phyloP scores from a whole-genome alignment of 2,329 filamentous ascomycete species.

The Rachicladosporium sp. region DNA sequence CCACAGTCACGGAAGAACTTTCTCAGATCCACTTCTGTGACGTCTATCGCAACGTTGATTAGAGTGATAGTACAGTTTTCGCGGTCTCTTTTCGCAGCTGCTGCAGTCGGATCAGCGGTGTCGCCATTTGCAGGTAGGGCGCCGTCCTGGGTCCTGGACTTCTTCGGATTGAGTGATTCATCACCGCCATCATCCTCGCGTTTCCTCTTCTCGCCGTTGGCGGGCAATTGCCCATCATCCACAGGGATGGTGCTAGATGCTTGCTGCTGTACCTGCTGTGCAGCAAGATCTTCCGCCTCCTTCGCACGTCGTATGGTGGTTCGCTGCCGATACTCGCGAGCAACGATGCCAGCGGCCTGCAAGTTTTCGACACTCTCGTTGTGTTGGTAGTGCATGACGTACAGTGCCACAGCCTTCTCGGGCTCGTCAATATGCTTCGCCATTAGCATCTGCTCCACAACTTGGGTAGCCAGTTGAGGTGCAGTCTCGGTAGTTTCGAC shows the following conservation, averaged over 20 bases:
- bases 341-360: conserved; percentile 59
- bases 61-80: conserved; percentile 82
- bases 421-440: conserved; percentile 59
- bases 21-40: conserved; percentile 59
- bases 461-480: conserved; percentile 62
- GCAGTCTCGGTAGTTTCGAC: conserved; percentile 43
- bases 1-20: conserved; percentile 92
- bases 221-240: conserved; percentile 21
- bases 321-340: conserved; percentile 54
- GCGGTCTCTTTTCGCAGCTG: conserved; percentile 60
- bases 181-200: conserved; percentile 48
- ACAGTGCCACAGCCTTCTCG: conserved; percentile 62
- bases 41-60: conserved; percentile 58
- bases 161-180: conserved; percentile 46
- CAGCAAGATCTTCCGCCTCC: conserved; percentile 54
- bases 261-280: conserved; percentile 35
- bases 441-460: conserved; percentile 59
- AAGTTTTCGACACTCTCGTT: conserved; percentile 71
- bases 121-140: conserved; percentile 12
- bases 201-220: conserved; percentile 54
- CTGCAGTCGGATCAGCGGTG: conserved; percentile 23
- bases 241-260: conserved; percentile 11
- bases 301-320: conserved; percentile 52
- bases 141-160: conserved; percentile 41
- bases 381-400: conserved; percentile 72